Evolutionary conservation across 108 stramenopile genomes (phyloP), one percentile per base, ranked within the genome.

Genomic region (Pseudonitzschia delicatissima): DNA sequence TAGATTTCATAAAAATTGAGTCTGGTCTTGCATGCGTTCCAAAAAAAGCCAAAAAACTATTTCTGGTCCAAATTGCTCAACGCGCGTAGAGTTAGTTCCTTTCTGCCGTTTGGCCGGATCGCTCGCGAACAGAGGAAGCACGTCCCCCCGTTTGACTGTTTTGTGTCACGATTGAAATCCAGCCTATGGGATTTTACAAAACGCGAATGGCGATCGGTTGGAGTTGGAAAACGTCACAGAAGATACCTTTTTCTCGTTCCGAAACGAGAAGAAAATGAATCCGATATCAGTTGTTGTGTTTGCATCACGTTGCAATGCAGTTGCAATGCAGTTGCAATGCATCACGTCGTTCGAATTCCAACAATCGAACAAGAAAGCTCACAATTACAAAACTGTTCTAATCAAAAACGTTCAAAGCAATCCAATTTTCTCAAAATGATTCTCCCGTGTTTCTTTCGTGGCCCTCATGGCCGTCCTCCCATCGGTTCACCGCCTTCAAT

Each of bases 91-190:
- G n/a, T n/a, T n/a, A n/a, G n/a, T n/a, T n/a, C n/a, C n/a, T n/a
- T n/a, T n/a, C n/a, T 0, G 1, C 40, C 53, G 53, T 55, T 55
- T 27, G 53, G 2, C 53, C 31, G 53, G 53, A 33, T 55, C n/a
- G 29, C 53, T 55, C 53, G 53, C 23, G 5, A n/a, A 49, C 48
- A n/a, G 53, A 12, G 31, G 15, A 13, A 42, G 40, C 40, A 15
- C 11, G 40, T 42, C 13, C 13, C 40, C 13, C 13, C 15, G 11
- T 42, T 31, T 33, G 29, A 33, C 53, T 5, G 33, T 34, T 33
- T 55, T 49, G 2, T 48, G 9, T 48, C 53, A 55, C 53, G 53
- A 55, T 55, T 55, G 53, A 55, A 55, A 55, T 55, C 53, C n/a
- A 55, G 53, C 53, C 32, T 31, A 55, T 55, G 40, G 15, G 40